Percentiles rank a stretch among this genome's conserved stretches.
These are phyloP conservation scores for Erysimum cheiranthoides DNA, from an alignment of 345 rosid genomes.

Conservation along the genomic window DNA sequence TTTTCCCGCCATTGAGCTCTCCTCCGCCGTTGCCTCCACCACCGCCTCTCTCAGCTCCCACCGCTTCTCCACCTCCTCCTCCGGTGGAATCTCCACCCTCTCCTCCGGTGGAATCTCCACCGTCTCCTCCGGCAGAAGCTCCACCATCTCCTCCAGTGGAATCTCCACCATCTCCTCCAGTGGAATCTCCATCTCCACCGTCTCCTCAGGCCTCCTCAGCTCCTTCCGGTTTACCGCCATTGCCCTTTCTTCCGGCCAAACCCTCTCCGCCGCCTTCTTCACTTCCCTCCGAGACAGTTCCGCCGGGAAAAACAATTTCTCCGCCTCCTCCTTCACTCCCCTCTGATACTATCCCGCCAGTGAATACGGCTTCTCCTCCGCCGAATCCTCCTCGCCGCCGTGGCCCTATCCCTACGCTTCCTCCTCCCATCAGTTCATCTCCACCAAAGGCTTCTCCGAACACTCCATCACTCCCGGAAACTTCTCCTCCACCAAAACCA, in stretches of 20 bases:
- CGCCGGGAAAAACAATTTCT: conserved; percentile 18
- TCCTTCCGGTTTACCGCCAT: conserved; percentile 43
- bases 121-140: neutral
- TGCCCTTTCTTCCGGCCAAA: conserved; percentile 39
- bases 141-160: neutral
- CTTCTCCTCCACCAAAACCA: conserved; percentile 34
- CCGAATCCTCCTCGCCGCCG: conserved; percentile 42
- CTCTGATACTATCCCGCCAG: conserved; percentile 21
- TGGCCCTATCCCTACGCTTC: conserved; percentile 22
- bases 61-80: conserved; percentile 21
- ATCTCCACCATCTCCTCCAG: conserved; percentile 4
- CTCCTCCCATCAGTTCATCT: conserved; percentile 35
- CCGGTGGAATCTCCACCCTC: conserved; percentile 8
- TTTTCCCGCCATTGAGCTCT: conserved; percentile 30
- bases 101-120: conserved; percentile 6
- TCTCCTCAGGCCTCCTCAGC: neutral
- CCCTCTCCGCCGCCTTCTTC: conserved; percentile 42
- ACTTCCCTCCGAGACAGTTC: conserved; percentile 5
- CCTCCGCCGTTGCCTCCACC: conserved; percentile 33
- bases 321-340: conserved; percentile 38
- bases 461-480: conserved; percentile 34
- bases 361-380: conserved; percentile 8
- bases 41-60: conserved; percentile 25
- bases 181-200: conserved; percentile 7
- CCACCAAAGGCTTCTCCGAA: conserved; percentile 40